Base-by-base conservation (phyloP, 495 filamentous ascomycete genomes). In the Chaetomium cochliodes region DNA sequence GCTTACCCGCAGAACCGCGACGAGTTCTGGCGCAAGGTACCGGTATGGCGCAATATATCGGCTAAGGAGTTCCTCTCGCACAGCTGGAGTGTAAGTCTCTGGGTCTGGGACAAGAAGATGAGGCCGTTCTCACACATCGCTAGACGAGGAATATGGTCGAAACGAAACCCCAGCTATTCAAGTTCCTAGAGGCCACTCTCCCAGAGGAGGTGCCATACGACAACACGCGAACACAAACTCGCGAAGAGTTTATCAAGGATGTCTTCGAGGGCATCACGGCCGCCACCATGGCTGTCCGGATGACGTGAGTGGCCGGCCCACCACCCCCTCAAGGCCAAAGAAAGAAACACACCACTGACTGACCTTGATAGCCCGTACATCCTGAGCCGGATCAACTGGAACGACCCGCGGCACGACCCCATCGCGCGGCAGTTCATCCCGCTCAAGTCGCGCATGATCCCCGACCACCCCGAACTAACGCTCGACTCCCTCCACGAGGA, bases 351-450 rank as follows among this genome's bases (percentile, higher is more conserved):
- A 26, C 26, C 12, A 60, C 71, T 68, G 50, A 60, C 71, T 68
- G 50, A 69, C 71, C n/a, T 30, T 20, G 22, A 18, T 5, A 85
- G 84, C 50, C 85, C 85, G 28, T 82, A 87, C 63, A 77, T 84
- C 13, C 64, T 86, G 23, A 80, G 78, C 53, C 71, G 77, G 6
- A 77, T 85, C 26, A 76, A 87, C 66, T 87, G 85, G 85, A 57
- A 62, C 2, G 74, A 83, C 56, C 80, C 85, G 13, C 75, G 83
- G 15, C 79, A 82, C 58, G 84, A 86, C 54, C 84, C 83, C 16
- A 74, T 87, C 9, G 76, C 81, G 8, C 70, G 74, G 16, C 84
- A 87, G 62, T 87, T 85, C 65, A 66, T 86, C 22, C 82, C 84
- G 0, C 67, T 84, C 58, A 74, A 72, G 37, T 84, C 83, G 5